These are phyloP conservation scores for Fraxinus anomala DNA, from an alignment of 257 asterid genomes.

Conservation along the genomic window DNA sequence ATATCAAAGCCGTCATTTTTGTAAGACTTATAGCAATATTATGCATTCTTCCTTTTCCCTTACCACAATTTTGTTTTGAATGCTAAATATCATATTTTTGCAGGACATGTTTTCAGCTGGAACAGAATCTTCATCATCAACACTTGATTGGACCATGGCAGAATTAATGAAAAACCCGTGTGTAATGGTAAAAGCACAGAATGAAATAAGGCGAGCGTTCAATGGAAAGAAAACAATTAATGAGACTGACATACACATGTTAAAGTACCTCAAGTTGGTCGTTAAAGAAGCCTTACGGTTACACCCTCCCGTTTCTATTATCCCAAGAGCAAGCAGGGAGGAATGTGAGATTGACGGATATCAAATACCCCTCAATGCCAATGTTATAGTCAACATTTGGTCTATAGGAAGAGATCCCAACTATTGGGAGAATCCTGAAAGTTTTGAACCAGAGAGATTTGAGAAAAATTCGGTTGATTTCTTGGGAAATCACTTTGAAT, in stretches of 20 bases:
- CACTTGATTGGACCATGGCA: slow-evolving; percentile 45
- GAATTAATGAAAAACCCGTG: slow-evolving; percentile 39
- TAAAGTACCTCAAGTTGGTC: slow-evolving; percentile 39
- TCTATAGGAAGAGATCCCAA: background rate
- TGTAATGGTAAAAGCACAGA: slow-evolving; percentile 34
- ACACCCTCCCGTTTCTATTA: slow-evolving; percentile 41
- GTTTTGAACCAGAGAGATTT: slow-evolving; percentile 46
- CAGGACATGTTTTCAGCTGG: slow-evolving; percentile 48
- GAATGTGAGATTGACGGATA: slow-evolving; percentile 33
- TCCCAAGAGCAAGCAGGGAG: slow-evolving; percentile 40
- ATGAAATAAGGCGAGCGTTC: slow-evolving; percentile 32
- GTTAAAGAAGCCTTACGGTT: slow-evolving; percentile 42
- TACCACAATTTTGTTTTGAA: background rate
- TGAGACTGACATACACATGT: slow-evolving; percentile 21
- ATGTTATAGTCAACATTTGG: slow-evolving; percentile 23
- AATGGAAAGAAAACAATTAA: slow-evolving; percentile 17
- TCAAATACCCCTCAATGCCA: slow-evolving; percentile 33
- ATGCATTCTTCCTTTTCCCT: background rate
- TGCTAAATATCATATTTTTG: background rate
- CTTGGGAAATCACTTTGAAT: slow-evolving; percentile 40
- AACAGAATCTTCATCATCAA: slow-evolving; percentile 38
- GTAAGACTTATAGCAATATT: slow-evolving; percentile 27
- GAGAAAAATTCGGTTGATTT: slow-evolving; percentile 30
- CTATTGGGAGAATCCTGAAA: slow-evolving; percentile 39
- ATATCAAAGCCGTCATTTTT: slow-evolving; percentile 39